Base-by-base conservation (phyloP, 1,139 yeast species). In the Hansenula sp. region DNA sequence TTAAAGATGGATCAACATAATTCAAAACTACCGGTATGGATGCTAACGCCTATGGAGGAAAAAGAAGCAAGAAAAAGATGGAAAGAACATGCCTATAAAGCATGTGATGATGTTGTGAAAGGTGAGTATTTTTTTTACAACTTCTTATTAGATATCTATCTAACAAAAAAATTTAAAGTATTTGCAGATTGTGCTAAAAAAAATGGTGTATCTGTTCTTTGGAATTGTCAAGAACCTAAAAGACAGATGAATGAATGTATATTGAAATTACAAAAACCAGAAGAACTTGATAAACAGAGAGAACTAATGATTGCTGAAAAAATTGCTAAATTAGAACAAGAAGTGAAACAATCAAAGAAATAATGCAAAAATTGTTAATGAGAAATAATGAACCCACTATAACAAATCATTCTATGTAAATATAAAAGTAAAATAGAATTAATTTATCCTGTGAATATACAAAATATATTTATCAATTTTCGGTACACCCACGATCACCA, bases 31-130 rank as follows among this genome's bases (percentile, higher is more conserved):
- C 96, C 96, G 1, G 69, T 79, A 13, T 89, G 97, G 97, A 76
- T 87, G 52, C 69, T 89, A 32, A 79, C 94, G 0, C 96, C 96
- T 4, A 75, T 75, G 51, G 97, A 89, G 58, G 97, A 89, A 58
- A 82, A 82, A 62, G 77, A 82, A 50, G 80, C 88, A 28, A 78
- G 88, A 51, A 81, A 79, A 52, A 75, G 88, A 53, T 81, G 94
- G 79, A 84, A 88, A 62, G 78, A 73, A 46, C 75, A 74, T 59
- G 79, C 96, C 0, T 85, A 88, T 65, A 71, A 74, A 37, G 65
- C 68, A 47, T 89, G 97, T 61, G 89, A 82, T 53, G 81, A 73
- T 29, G 66, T 72, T 44, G 88, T 85, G 38, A 70, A 69, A 54
- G 74, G 71, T 43, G 57, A 58, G 72, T 58, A 25, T 16, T 17